Conservation (phyloP, 2,329 filamentous ascomycete genomes). For the Aureobasidium pullulans region DNA sequence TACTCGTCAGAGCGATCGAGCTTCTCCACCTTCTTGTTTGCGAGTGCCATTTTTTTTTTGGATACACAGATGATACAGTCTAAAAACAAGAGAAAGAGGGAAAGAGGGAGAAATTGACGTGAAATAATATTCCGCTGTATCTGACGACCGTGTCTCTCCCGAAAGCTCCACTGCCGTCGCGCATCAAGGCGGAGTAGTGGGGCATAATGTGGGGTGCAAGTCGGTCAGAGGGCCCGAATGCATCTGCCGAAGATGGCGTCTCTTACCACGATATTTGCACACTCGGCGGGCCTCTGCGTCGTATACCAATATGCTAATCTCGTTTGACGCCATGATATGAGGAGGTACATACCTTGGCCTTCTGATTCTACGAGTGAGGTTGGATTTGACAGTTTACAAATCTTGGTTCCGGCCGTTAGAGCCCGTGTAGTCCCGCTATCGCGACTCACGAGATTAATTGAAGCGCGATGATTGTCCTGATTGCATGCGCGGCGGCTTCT, state of each 20-base stretch:
- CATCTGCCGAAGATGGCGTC: slow-evolving; percentile 7
- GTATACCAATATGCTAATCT: background rate
- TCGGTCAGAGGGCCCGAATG: background rate
- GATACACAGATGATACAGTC: background rate
- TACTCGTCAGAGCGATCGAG: slow-evolving; percentile 16
- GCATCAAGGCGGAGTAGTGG: background rate
- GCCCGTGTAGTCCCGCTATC: background rate
- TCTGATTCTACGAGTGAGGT: background rate
- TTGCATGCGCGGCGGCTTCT: background rate
- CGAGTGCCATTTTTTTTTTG: background rate
- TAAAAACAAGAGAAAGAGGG: background rate
- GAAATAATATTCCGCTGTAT: background rate
- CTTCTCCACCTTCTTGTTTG: slow-evolving; percentile 11
- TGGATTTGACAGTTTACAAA: slow-evolving; percentile 2
- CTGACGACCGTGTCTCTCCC: background rate
- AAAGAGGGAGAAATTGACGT: background rate
- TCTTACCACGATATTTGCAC: background rate
- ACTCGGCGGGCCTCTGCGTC: background rate
- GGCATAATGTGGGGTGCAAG: slow-evolving; percentile 3
- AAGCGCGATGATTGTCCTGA: background rate
- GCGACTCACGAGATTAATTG: background rate
- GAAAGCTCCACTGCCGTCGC: background rate
- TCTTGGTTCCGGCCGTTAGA: slow-evolving; percentile 10
- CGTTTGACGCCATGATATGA: background rate
- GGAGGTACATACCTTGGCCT: background rate